Evolutionary conservation across 306 rosid genomes (phyloP), one percentile per base, ranked within the genome.

Genomic region (Cucurbita moschata): DNA sequence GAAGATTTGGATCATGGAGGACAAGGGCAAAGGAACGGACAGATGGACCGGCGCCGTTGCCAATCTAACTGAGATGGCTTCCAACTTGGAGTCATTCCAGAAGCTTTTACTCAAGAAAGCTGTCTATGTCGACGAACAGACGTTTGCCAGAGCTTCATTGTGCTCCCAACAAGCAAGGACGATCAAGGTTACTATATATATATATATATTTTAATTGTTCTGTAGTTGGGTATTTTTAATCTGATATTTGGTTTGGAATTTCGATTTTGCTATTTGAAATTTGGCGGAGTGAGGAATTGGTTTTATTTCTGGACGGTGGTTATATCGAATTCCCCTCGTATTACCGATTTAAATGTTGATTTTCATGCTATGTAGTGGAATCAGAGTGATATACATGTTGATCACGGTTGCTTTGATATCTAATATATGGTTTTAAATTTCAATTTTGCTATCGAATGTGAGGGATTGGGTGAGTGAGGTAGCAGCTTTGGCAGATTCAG

Each of bases 41-140:
- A 81, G 97, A 87, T 94, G 97, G 97, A 87, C 76, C 78, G 98
- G 95, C 78, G 97, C 97, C 59, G 89, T 80, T 40, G 77, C 87
- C 16, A 94, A 94, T 89, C 87, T 90, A 58, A 81, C 90, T n/a
- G 97, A 94, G 85, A 90, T 86, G 94, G 64, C 88, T 37, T 84
- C 91, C 7, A 90, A 86, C 77, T 82, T 90, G 12, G 98, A 89
- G 5, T 94, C 95, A 0, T 95, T 94, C 26, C 94, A 94, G 55
- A 94, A 90, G 79, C 79, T 94, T 53, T 87, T 94, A 16, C 89
- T 89, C 78, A 89, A 87, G 83, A 94, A 90, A 78, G 86, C 98
- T 0, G 95, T 94, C 46, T 90, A 90, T 79, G 95, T 90, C 40
- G 98, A 94, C 71, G 88, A 87, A 12, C 92, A 94, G 38, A 86